A percentile compares a stretch with the other conserved stretches of the same genome.
These are phyloP conservation scores for Rhodosporidiobolus sp. DNA, from an alignment of 768 basidiomycete species.

Conservation along the genomic window DNA sequence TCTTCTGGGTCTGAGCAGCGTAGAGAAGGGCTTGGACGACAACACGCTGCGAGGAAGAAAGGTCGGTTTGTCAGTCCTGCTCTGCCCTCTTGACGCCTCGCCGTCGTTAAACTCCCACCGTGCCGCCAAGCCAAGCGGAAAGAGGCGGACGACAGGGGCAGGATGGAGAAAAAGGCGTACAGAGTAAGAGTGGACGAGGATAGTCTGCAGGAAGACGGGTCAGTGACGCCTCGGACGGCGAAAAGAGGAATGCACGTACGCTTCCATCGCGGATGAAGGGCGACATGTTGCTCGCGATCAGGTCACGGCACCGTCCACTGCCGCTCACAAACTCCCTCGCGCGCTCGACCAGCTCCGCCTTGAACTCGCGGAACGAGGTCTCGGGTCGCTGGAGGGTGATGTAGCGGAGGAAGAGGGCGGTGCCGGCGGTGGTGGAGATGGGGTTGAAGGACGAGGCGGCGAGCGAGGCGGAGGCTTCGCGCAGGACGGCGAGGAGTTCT, in stretches of 20 bases:
- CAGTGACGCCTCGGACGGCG: constrained; percentile 9
- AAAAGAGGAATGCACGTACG: constrained; percentile 47
- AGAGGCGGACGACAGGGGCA: no score
- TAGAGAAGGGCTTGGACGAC: constrained; percentile 82
- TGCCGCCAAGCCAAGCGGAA: no score
- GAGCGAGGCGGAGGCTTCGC: constrained; percentile 67
- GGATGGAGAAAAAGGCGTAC: neutral
- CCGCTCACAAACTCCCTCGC: constrained; percentile 56
- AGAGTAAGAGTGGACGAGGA: constrained; percentile 94
- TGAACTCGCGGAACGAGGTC: constrained; percentile 66
- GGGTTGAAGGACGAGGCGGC: constrained; percentile 66
- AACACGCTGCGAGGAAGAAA: constrained; percentile 56
- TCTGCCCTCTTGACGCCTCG: no score
- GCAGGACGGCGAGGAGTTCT: constrained; percentile 80
- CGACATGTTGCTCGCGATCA: constrained; percentile 82
- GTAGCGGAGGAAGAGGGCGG: constrained; percentile 84
- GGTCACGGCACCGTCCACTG: constrained; percentile 70
- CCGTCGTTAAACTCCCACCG: no score
- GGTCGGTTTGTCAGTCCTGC: neutral
- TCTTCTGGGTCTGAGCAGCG: constrained; percentile 75
- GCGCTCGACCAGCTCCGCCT: constrained; percentile 36
- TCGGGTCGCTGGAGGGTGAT: constrained; percentile 56
- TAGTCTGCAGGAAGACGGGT: constrained; percentile 55
- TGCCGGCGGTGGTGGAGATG: constrained; percentile 82
- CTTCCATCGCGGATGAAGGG: constrained; percentile 94